phyloP scores from a whole-genome alignment of 805 yeast species.

The Cyberlindnera nakhonratchasimensis region DNA sequence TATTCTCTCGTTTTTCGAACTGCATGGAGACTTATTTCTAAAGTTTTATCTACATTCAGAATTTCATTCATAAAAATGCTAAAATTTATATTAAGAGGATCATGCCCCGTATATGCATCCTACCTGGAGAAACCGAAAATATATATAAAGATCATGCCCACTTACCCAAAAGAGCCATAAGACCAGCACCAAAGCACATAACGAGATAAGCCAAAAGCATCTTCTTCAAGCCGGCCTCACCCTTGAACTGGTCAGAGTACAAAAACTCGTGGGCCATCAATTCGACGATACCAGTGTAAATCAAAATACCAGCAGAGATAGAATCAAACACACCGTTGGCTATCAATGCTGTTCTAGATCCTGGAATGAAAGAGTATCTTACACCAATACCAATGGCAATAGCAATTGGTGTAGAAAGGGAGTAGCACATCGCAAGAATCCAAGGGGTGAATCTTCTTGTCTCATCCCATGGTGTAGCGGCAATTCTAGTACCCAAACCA shows the following conservation, averaged over 20 bases:
- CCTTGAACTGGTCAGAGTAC: conserved; percentile 59
- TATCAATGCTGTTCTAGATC: conserved; percentile 54
- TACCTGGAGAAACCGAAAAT: not conserved
- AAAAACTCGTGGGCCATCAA: conserved; percentile 75
- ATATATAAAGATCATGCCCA: conserved; percentile 48
- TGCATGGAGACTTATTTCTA: no score
- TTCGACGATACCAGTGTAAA: conserved; percentile 77
- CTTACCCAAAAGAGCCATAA: conserved; percentile 74
- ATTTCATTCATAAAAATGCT: no score
- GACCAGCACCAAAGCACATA: conserved; percentile 63
- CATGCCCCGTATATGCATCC: no score
- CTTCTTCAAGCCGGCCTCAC: conserved; percentile 48
- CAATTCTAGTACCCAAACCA: conserved; percentile 77
- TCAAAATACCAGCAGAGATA: conserved; percentile 71
- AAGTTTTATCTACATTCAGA: no score
- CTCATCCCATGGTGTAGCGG: conserved; percentile 40
- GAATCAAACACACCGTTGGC: conserved; percentile 74
- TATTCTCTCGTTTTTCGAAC: no score
- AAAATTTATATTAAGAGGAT: no score
- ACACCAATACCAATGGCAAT: conserved; percentile 79
- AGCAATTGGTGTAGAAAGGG: conserved; percentile 68
- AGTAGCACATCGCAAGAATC: conserved; percentile 47
- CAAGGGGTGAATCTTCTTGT: conserved; percentile 50
- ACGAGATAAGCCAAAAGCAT: conserved; percentile 50
- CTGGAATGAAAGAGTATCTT: conserved; percentile 56